Percentiles rank a stretch among this genome's conserved stretches.
Evolutionary conservation across 805 yeast species (phyloP).

Genomic region (Candida qinlingensis): DNA sequence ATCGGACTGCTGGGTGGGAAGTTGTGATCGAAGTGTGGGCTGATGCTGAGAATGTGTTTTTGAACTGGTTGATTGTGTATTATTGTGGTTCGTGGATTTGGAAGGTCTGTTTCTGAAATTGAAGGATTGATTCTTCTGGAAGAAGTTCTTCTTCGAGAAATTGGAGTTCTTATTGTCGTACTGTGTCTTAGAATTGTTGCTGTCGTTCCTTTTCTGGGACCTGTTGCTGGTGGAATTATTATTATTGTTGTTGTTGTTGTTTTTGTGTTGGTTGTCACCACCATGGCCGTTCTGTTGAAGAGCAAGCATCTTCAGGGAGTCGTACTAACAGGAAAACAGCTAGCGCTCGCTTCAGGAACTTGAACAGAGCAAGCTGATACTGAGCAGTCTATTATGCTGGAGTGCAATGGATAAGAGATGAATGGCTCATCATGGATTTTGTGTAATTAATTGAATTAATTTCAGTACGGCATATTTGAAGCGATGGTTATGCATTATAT

Average conservation of each 20-base stretch:
- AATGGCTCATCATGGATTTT: too few species aligned
- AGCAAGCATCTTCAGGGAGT: background rate
- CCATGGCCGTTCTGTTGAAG: background rate
- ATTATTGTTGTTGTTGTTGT: too few species aligned
- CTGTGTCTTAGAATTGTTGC: background rate
- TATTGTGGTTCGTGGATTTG: background rate
- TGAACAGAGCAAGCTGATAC: too few species aligned
- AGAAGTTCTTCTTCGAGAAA: conserved; percentile 16
- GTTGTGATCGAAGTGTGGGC: background rate
- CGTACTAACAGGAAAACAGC: too few species aligned
- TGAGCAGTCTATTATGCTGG: too few species aligned
- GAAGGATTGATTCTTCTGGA: conserved; percentile 14
- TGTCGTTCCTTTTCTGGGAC: background rate
- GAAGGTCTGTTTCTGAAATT: conserved; percentile 2
- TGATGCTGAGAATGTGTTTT: background rate
- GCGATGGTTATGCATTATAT: too few species aligned
- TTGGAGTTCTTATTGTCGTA: background rate
- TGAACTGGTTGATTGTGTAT: background rate
- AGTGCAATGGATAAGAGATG: too few species aligned
- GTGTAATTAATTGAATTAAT: too few species aligned
- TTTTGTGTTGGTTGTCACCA: too few species aligned
- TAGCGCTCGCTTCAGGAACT: too few species aligned
- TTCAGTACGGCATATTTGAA: too few species aligned
- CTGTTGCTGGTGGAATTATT: background rate
- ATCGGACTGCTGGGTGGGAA: background rate